Base-by-base conservation (phyloP, 2,329 filamentous ascomycete species). In the Aureobasidium sp. region DNA sequence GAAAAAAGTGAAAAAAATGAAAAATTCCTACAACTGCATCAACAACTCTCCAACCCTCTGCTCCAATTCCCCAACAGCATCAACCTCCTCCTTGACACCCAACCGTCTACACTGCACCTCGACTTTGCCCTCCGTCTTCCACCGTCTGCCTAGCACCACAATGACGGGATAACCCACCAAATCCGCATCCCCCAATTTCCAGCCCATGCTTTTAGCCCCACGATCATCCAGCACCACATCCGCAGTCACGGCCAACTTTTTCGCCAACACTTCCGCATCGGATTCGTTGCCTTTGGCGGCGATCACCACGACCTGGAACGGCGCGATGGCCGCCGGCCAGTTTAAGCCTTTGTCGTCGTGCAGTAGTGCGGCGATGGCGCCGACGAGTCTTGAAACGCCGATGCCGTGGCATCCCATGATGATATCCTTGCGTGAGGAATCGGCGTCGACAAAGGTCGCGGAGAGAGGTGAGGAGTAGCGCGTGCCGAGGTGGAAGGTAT, bases 371-470 rank as follows among this genome's bases (percentile, higher is more conserved):
- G 90, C 90, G 1, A 93, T 81, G 1, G 93, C 89, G 7, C 85
- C 90, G 57, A 98, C 84, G 61, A 98, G 83, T 39, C 93, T 85
- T 4, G 90, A 95, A 16, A 98, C 82, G 1, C 93, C 93, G 57
- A 98, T 94, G 1, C 93, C 93, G 65, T 96, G 89, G 66, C 93
- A 98, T 53, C 93, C 93, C 93, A 98, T 98, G 59, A 95, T 82
- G 63, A 95, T 78, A 0, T 83, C 75, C 0, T 81, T 74, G 7
- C 67, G 66, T 14, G 69, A 59, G 25, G 67, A 64, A 22, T 59
- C 64, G n/a, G 59, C 61, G 40, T 62, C 57, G n/a, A 64, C 60
- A 2, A 93, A 78, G 1, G 70, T 75, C 1, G 88, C 86, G 6
- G 78, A 72, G 0, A 98, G 75, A 0, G 89, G 85, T 17, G 80